Base-by-base conservation (phyloP, 345 rosid genomes). In the Erodium maritimum region DNA sequence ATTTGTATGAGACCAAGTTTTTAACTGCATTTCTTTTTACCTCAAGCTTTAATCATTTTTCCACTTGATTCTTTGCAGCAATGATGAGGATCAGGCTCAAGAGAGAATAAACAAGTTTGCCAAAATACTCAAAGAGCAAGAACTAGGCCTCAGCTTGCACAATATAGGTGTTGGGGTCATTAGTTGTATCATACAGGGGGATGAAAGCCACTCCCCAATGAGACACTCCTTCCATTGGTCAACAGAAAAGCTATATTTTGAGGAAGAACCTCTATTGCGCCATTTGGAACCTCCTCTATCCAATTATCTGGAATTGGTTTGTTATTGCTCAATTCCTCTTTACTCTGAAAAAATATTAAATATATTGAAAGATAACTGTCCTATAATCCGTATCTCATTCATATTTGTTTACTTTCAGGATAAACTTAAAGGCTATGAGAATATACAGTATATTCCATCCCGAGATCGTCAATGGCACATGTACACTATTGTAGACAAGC, bases 81-180 rank as follows among this genome's bases (percentile, higher is more conserved):
- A 96, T 17, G 97, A 93, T 67, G 99, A 90, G 76, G 96, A 93
- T 80, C 99, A 93, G 80, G 99, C 99, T 66, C 99, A 87, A 76
- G 97, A 93, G 76, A 87, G 99, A 75, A 72, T 90, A 52, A 58
- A 82, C 69, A 93, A 85, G 75, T 71, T 93, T 62, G 99, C 96
- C 57, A 90, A 89, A 85, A 89, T 90, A 72, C 91, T 93, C 33
- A 93, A 81, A 77, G 97, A 78, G 69, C 77, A 79, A 75, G 91
- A 85, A 79, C 71, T 90, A 63, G 81, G 96, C 58, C 71, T 78
- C 46, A 78, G 85, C 70, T 82, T 93, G 52, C 77, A 78, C 52
- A 67, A 79, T 66, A 85, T 90, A 45, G 97, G 97, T 60, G 99
- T 93, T 51, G 82, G 85, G 68, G 97, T 93, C 62, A 81, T 93